Evolutionary conservation across 768 basidiomycete genomes (phyloP).

Genomic region (Rhodotorula graminis): DNA sequence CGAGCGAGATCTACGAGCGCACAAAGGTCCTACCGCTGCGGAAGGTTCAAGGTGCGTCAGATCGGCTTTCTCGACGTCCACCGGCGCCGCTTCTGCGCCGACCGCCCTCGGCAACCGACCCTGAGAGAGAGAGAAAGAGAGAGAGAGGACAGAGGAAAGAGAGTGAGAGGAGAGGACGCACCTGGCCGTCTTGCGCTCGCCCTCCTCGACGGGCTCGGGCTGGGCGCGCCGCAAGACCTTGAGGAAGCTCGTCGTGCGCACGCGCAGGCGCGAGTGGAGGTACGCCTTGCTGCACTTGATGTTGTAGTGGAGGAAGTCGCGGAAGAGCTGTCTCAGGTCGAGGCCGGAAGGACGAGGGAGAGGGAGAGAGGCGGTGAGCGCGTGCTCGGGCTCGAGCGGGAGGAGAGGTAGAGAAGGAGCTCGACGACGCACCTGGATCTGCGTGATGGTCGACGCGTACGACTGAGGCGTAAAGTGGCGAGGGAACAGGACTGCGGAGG

Average conservation of each 20-base stretch:
- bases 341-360: not conserved
- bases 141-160: not conserved
- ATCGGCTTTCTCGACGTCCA: too few relatives aligned
- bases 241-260: constrained; percentile 82
- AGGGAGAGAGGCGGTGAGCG: not conserved
- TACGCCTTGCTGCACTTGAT: constrained; percentile 92
- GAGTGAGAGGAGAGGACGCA: constrained; percentile 43
- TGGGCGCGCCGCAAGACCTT: constrained; percentile 88
- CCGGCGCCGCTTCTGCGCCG: too few relatives aligned
- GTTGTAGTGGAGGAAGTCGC: constrained; percentile 98
- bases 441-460: constrained; percentile 77
- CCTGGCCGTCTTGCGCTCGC: constrained; percentile 82
- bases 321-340: constrained; percentile 59
- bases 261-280: constrained; percentile 96
- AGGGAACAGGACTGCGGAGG: constrained; percentile 71
- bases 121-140: too few relatives aligned
- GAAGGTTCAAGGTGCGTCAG: not conserved
- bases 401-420: not conserved
- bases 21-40: not conserved
- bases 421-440: constrained; percentile 58
- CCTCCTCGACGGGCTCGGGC: constrained; percentile 64
- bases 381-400: not conserved
- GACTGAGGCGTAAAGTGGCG: constrained; percentile 75
- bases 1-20: not conserved
- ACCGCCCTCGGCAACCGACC: too few relatives aligned